phyloP scores from a whole-genome alignment of 208 protist species.

The Eutreptiella sp. region DNA sequence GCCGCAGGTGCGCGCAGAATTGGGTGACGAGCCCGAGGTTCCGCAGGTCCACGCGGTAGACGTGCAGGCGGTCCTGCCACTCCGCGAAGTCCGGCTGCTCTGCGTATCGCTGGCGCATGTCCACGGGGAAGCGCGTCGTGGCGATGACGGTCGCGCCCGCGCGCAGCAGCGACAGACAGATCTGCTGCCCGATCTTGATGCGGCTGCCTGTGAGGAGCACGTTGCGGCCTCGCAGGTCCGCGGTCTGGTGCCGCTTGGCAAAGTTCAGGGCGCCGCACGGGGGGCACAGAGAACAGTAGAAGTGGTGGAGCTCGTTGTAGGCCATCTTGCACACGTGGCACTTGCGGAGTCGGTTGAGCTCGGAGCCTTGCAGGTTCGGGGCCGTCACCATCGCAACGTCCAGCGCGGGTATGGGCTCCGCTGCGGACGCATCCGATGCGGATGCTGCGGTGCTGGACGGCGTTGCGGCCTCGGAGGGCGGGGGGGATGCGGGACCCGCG shows the following conservation, averaged over 20 bases:
- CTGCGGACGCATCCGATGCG: conserved; percentile 45
- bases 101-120: conserved; percentile 64
- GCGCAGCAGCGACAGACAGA: conserved; percentile 73
- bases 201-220: conserved; percentile 82
- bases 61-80: conserved; percentile 80
- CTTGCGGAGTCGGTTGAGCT: conserved; percentile 44
- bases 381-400: conserved; percentile 39
- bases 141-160: conserved; percentile 68
- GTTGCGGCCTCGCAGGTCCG: conserved; percentile 77
- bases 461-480: conserved; percentile 46
- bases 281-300: conserved; percentile 93
- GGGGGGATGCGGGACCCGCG: neutral
- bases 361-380: conserved; percentile 48
- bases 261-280: conserved; percentile 90
- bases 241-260: conserved; percentile 76
- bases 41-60: conserved; percentile 87
- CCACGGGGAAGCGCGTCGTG: conserved; percentile 82
- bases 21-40: conserved; percentile 83
- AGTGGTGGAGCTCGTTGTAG: conserved; percentile 83
- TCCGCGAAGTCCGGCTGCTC: conserved; percentile 71
- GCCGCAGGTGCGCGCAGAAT: conserved; percentile 73
- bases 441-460: conserved; percentile 57
- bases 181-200: conserved; percentile 87
- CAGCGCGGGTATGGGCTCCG: conserved; percentile 46
- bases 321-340: conserved; percentile 77